Conservation (phyloP, 306 rosid species). For the Styphnolobium japonicum region DNA sequence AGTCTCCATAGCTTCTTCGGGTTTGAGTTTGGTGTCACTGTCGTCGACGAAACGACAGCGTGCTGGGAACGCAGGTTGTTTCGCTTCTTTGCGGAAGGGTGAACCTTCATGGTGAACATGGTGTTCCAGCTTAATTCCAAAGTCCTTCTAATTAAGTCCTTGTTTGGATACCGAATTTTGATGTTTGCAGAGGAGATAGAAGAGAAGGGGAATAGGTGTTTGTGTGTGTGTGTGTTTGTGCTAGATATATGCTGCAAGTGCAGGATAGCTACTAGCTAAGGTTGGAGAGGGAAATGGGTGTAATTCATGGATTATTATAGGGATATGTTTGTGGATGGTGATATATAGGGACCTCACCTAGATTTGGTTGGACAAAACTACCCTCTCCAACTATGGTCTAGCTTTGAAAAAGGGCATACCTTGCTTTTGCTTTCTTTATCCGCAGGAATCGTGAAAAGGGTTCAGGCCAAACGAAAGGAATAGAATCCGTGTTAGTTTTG, state of each 20-base stretch:
- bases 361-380: constrained; percentile 3
- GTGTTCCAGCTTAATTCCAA: background rate
- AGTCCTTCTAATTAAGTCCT: background rate
- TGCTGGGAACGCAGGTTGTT: constrained; percentile 13
- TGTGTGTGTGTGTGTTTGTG: background rate
- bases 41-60: constrained; percentile 31
- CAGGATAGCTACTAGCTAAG: background rate
- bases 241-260: too few relatives aligned
- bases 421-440: constrained; percentile 31
- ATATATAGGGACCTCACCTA: background rate
- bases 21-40: background rate
- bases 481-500: constrained; percentile 1
- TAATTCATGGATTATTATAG: background rate
- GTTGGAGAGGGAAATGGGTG: background rate
- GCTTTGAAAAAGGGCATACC: constrained; percentile 19
- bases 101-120: constrained; percentile 35
- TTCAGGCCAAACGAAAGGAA: constrained; percentile 30
- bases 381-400: constrained; percentile 5
- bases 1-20: constrained; percentile 45
- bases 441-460: constrained; percentile 30
- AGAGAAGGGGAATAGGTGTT: background rate
- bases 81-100: constrained; percentile 27
- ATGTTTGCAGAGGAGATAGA: too few relatives aligned
- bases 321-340: background rate
- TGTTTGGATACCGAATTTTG: background rate